Evolutionary conservation across 768 basidiomycete species (phyloP).

Genomic region (Leccinum barrowsii): DNA sequence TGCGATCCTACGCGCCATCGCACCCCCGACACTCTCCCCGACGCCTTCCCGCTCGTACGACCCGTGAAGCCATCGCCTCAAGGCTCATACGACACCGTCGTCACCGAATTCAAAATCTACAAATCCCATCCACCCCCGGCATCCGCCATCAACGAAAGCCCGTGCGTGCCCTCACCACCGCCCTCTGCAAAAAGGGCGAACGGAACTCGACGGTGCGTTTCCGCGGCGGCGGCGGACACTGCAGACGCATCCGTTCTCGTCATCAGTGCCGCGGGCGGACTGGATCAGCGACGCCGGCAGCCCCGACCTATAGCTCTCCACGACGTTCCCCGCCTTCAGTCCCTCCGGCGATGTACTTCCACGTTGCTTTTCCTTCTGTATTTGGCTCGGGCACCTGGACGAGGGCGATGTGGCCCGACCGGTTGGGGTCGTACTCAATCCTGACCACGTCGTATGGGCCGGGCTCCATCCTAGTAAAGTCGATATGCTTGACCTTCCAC

Average conservation of each 20-base stretch:
- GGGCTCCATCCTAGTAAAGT: constrained; percentile 74
- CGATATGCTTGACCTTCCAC: constrained; percentile 37
- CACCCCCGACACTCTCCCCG: too few relatives aligned
- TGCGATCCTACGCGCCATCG: too few relatives aligned
- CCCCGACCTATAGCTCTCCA: constrained; percentile 81
- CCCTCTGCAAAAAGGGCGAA: too few relatives aligned
- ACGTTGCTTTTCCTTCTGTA: constrained; percentile 53
- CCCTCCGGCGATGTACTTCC: constrained; percentile 95
- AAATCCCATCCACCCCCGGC: too few relatives aligned
- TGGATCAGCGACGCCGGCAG: constrained; percentile 71
- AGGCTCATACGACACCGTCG: too few relatives aligned
- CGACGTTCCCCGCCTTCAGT: constrained; percentile 80
- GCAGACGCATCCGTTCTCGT: neutral
- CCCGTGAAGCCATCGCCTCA: too few relatives aligned
- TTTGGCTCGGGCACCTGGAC: constrained; percentile 57
- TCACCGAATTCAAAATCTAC: too few relatives aligned
- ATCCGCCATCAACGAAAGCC: too few relatives aligned
- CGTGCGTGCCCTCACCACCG: too few relatives aligned
- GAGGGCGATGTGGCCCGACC: constrained; percentile 93
- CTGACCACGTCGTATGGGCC: constrained; percentile 88
- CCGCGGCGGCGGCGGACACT: too few relatives aligned
- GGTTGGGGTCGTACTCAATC: constrained; percentile 95
- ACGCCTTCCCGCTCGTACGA: too few relatives aligned
- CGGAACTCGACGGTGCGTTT: too few relatives aligned
- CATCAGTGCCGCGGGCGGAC: constrained; percentile 30